A percentile compares a stretch with the other conserved stretches of the same genome.
Conservation (phyloP, 202 grass and related monocot species). For the Carex arenaria region DNA sequence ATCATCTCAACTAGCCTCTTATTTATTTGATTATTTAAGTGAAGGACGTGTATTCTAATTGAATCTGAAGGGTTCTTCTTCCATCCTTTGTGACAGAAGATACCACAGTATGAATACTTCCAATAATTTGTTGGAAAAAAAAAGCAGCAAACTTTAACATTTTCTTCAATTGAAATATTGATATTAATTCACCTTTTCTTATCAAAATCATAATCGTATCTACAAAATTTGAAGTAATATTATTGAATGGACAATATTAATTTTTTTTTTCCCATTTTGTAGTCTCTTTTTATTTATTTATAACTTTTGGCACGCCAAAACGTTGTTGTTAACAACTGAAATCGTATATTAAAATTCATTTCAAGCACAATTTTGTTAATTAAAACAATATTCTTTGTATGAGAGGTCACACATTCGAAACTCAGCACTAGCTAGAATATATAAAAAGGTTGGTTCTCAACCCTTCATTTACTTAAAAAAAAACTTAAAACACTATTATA, state of each 20-base stretch:
- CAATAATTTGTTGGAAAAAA: neutral
- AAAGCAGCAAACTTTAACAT: neutral
- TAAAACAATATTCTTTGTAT: too few species aligned
- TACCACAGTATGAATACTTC: too few species aligned
- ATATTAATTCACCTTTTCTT: neutral
- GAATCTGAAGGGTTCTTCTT: too few species aligned
- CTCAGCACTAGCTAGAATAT: neutral
- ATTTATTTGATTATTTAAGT: neutral
- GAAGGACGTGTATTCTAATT: too few species aligned
- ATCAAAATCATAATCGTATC: neutral
- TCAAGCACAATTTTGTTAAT: too few species aligned
- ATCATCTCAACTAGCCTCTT: neutral
- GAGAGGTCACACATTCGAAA: neutral
- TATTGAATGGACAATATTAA: too few species aligned
- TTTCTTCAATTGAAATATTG: neutral
- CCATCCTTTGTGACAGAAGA: too few species aligned
- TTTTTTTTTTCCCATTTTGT: neutral
- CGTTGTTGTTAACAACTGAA: neutral
- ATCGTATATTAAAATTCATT: neutral
- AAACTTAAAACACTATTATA: neutral
- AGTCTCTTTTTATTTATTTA: neutral
- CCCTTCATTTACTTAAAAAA: neutral
- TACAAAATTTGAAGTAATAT: neutral
- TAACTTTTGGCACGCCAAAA: neutral
- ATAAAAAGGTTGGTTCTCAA: neutral